Base-by-base conservation (phyloP, 2,329 filamentous ascomycete species). In the Elsinoe necatrix region DNA sequence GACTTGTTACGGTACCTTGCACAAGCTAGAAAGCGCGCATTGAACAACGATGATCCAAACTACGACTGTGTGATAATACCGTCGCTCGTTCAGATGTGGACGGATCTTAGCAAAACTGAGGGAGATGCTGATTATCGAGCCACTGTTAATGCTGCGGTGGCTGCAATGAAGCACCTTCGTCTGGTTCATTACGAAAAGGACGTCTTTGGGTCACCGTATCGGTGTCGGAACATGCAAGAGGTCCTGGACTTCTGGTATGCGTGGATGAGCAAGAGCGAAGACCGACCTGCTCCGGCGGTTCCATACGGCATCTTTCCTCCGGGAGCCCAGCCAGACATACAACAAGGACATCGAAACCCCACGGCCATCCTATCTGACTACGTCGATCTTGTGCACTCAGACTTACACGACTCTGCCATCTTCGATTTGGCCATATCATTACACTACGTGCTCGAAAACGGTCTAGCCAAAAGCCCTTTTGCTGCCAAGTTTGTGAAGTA, bases 201-300 rank as follows among this genome's bases (percentile, higher is more conserved):
- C 29, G 34, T 54, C n/a, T 54, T 54, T 20, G 29, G 20, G 7
- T 16, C 34, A 9, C 16, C 9, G 12, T 27, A 18, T 27, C 16
- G 35, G 16, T 31, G 50, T 2, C 50, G 21, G 8, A 18, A 37
- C 9, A 23, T 54, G 29, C 50, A 54, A 37, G 50, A 54, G 14
- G 20, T 54, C 9, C 14, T 54, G 50, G 34, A 37, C 12, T 54
- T 54, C 50, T 54, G 50, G 50, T 54, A 20, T 37, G 31, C 34
- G 3, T 54, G 50, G 50, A 18, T 41, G 11, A 25, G 20, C 4
- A 45, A 45, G 41, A 45, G 9, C 41, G n/a, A 45, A 45, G 18
- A 23, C 18, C 41, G 41, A 5, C 20, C 20, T 3, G 3, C 18
- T 9, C 21, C 41, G 2, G 41, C 20, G 1, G 14, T 8, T 2